Conservation (phyloP, 2,329 filamentous ascomycete species). For the Aspergillus pseudotamarii region DNA sequence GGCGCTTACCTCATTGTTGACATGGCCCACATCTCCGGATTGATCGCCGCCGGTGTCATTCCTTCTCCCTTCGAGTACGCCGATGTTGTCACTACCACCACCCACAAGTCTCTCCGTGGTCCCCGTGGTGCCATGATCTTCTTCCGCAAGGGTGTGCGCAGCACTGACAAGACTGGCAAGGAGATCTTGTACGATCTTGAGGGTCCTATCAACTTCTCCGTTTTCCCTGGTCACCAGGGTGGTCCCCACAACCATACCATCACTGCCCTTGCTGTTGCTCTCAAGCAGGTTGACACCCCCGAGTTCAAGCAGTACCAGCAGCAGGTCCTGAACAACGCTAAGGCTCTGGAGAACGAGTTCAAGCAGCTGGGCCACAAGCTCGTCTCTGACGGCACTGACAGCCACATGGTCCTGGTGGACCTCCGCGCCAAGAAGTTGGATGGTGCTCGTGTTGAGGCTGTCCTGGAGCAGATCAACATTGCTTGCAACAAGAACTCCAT, state of each 20-base stretch:
- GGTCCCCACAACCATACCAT: constrained; percentile 99
- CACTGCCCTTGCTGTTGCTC: constrained; percentile 87
- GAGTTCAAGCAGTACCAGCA: constrained; percentile 94
- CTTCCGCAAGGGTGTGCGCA: constrained; percentile 89
- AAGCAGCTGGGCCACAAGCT: constrained; percentile 75
- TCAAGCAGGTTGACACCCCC: constrained; percentile 86
- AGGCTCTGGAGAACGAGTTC: constrained; percentile 78
- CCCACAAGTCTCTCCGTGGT: constrained; percentile 94
- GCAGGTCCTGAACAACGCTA: constrained; percentile 86
- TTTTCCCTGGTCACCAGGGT: constrained; percentile 97
- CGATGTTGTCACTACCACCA: constrained; percentile 96
- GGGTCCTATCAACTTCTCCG: constrained; percentile 88
- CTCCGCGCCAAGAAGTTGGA: constrained; percentile 87
- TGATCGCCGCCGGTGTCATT: constrained; percentile 89
- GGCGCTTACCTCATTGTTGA: constrained; percentile 92
- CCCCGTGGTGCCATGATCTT: constrained; percentile 98
- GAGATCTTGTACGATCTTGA: constrained; percentile 90
- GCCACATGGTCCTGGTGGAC: constrained; percentile 92
- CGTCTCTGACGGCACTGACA: constrained; percentile 93
- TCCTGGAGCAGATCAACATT: constrained; percentile 97
- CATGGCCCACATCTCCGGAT: constrained; percentile 95
- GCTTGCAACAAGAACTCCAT: constrained; percentile 99
- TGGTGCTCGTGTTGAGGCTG: constrained; percentile 87
- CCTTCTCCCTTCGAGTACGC: constrained; percentile 86
- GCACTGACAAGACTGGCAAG: constrained; percentile 83